Evolutionary conservation across 306 rosid genomes (phyloP).

Genomic region (Coriaria nepalensis): DNA sequence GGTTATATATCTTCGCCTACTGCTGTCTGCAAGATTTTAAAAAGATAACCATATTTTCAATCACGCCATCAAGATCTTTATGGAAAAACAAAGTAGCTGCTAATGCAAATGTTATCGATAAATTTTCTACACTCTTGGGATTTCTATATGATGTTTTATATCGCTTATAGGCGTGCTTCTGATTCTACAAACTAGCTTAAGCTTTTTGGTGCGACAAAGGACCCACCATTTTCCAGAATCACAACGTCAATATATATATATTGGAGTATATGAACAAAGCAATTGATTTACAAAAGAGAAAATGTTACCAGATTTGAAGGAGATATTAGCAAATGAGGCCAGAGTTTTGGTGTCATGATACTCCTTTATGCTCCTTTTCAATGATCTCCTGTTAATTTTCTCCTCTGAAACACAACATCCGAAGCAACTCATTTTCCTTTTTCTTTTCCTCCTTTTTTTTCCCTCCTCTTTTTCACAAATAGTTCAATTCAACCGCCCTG

Average conservation of each 20-base stretch:
- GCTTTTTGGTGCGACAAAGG: too few relatives aligned
- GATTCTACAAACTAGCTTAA: too few relatives aligned
- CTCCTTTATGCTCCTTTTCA: constrained; percentile 44
- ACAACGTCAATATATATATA: too few relatives aligned
- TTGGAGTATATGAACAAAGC: not conserved
- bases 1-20: constrained; percentile 32
- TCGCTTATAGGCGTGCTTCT: too few relatives aligned
- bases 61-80: too few relatives aligned
- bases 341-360: constrained; percentile 35
- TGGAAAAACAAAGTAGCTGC: too few relatives aligned
- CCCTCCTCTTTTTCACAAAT: not conserved
- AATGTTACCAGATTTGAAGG: constrained; percentile 49
- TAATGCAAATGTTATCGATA: too few relatives aligned
- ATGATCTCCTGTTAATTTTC: constrained; percentile 25
- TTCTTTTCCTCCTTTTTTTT: not conserved
- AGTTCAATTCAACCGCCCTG: constrained; percentile 16
- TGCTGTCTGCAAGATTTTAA: constrained; percentile 21
- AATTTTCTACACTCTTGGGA: too few relatives aligned
- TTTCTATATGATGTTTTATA: too few relatives aligned
- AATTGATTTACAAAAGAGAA: not conserved
- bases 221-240: not conserved
- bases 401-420: constrained; percentile 48
- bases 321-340: constrained; percentile 50
- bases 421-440: constrained; percentile 60
- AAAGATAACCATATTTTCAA: too few relatives aligned